phyloP scores from a whole-genome alignment of 495 filamentous ascomycete genomes.

The Chaetomium tenue region DNA sequence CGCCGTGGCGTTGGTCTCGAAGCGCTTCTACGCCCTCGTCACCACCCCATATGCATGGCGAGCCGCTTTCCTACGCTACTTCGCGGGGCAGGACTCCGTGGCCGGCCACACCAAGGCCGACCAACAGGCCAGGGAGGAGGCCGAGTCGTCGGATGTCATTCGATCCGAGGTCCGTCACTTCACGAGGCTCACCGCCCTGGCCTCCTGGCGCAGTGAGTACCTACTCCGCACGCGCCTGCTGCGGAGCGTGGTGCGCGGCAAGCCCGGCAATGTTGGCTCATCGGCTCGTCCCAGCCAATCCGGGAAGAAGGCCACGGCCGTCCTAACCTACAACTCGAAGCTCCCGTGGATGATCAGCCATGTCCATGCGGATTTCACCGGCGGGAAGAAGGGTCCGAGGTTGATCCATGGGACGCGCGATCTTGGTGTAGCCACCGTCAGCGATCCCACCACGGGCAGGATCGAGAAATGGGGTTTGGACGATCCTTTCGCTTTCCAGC shows the following conservation, averaged over 20 bases:
- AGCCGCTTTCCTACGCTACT: constrained; percentile 83
- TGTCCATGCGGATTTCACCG: constrained; percentile 68
- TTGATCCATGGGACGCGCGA: constrained; percentile 81
- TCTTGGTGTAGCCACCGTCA: constrained; percentile 66
- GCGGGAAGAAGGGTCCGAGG: constrained; percentile 66
- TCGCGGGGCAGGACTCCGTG: constrained; percentile 65
- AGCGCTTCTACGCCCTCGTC: constrained; percentile 76
- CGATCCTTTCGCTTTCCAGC: constrained; percentile 68
- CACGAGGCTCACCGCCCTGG: constrained; percentile 70
- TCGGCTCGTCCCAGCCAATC: constrained; percentile 49
- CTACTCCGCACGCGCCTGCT: constrained; percentile 81
- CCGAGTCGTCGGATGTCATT: constrained; percentile 58
- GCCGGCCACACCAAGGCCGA: constrained; percentile 36
- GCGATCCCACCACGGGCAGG: constrained; percentile 72
- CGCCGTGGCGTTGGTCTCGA: constrained; percentile 75
- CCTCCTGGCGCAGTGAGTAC: constrained; percentile 92
- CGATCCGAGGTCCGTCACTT: constrained; percentile 64
- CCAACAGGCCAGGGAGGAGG: constrained; percentile 38
- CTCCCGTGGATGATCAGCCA: constrained; percentile 70
- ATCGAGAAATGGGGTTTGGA: constrained; percentile 81
- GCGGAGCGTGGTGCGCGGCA: constrained; percentile 70
- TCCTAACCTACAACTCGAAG: constrained; percentile 78
- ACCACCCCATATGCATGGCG: constrained; percentile 90
- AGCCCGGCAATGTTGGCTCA: constrained; percentile 50
- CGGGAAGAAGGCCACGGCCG: constrained; percentile 53